phyloP scores from a whole-genome alignment of 176 grass and related monocot genomes.

The Pharus latifolius region DNA sequence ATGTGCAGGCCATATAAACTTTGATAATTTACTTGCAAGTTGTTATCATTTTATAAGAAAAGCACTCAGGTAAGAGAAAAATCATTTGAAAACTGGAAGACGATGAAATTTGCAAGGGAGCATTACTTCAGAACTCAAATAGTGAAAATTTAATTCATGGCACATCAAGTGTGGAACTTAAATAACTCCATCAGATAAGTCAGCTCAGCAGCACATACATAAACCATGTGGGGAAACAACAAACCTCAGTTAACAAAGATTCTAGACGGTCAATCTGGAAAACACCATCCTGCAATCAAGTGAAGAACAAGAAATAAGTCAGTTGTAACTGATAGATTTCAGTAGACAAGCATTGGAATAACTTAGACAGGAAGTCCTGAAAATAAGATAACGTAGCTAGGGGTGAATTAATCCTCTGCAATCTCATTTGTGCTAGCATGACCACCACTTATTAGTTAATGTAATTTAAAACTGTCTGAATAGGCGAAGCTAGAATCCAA shows the following conservation, averaged over 20 bases:
- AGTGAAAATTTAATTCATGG: slow-evolving; percentile 2
- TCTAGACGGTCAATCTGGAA: slow-evolving; percentile 96
- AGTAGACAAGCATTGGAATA: slow-evolving; percentile 8
- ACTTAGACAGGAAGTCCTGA: neutral
- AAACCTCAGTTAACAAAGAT: slow-evolving; percentile 84
- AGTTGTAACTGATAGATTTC: slow-evolving; percentile 12
- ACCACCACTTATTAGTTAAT: neutral
- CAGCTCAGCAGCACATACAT: neutral
- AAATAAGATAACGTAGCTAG: neutral
- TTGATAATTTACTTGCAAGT: no score
- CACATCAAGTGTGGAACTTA: neutral
- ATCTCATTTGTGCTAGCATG: slow-evolving; percentile 4
- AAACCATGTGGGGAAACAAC: neutral
- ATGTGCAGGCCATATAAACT: no score
- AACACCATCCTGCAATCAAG: slow-evolving; percentile 51
- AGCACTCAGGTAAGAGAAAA: no score
- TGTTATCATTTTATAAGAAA: no score
- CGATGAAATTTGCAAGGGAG: neutral
- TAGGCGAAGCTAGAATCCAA: slow-evolving; percentile 15
- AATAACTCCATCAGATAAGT: slow-evolving; percentile 1
- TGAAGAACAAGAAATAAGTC: slow-evolving; percentile 13
- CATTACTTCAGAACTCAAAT: neutral
- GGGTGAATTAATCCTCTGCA: neutral
- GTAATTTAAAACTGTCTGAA: neutral
- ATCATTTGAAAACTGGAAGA: no score